phyloP scores from a whole-genome alignment of 768 basidiomycete genomes.

The Russula emetica region DNA sequence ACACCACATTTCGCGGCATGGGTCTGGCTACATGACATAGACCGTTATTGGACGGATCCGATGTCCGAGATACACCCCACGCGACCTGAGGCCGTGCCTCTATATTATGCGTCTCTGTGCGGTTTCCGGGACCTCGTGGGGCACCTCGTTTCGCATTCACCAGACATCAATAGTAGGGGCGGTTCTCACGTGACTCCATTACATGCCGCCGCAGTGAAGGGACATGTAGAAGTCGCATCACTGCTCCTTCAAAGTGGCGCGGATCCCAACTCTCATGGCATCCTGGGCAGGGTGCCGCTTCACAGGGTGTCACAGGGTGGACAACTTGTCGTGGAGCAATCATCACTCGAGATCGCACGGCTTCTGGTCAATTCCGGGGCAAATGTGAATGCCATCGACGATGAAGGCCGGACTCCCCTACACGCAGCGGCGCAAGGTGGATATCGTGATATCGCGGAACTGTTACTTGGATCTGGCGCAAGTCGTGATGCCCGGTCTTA shows the following conservation, averaged over 20 bases:
- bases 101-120: slow-evolving; percentile 19
- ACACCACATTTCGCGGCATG: slow-evolving; percentile 11
- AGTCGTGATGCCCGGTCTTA: background rate
- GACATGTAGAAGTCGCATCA: background rate
- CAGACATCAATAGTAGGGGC: background rate
- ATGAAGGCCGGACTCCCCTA: background rate
- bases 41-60: slow-evolving; percentile 3
- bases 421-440: background rate
- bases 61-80: background rate
- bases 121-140: slow-evolving; percentile 3
- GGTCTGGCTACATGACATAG: slow-evolving; percentile 13
- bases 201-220: background rate
- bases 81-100: background rate
- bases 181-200: slow-evolving; percentile 1
- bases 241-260: background rate
- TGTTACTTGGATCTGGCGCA: background rate
- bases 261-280: background rate
- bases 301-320: background rate
- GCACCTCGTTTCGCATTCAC: background rate
- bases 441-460: background rate
- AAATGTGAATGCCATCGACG: background rate
- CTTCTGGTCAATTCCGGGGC: background rate
- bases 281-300: background rate
- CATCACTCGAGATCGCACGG: background rate
- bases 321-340: background rate